These are phyloP conservation scores for Alternaria burnsii DNA, from an alignment of 2,329 filamentous ascomycete species.

Conservation along the genomic window DNA sequence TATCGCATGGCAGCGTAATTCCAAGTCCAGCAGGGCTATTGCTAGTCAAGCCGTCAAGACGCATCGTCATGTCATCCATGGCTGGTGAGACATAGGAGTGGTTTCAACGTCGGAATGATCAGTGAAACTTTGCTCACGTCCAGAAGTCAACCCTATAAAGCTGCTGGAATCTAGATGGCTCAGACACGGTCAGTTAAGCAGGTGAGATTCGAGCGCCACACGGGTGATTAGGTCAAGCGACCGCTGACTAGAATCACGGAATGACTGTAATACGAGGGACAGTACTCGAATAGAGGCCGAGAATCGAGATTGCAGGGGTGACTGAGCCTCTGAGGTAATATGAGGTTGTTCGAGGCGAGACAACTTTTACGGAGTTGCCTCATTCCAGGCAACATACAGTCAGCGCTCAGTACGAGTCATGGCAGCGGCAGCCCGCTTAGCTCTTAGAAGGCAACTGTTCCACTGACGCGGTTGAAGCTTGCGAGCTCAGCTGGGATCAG, in stretches of 20 bases:
- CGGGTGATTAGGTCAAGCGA: not conserved
- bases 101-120: not conserved
- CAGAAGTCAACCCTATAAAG: not conserved
- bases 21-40: constrained; percentile 4
- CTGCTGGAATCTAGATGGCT: not conserved
- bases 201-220: not conserved
- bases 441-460: not conserved
- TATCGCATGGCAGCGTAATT: not conserved
- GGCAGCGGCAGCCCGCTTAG: not conserved
- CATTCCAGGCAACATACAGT: not conserved
- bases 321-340: constrained; percentile 3
- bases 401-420: not conserved
- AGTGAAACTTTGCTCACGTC: not conserved
- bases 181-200: too few species aligned
- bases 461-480: not conserved
- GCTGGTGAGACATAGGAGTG: not conserved
- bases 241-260: not conserved
- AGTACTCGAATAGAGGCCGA: not conserved
- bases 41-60: not conserved
- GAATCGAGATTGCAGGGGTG: not conserved
- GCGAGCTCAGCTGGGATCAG: not conserved
- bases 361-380: not conserved
- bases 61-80: not conserved
- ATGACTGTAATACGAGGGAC: not conserved
- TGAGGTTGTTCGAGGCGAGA: constrained; percentile 1